These are phyloP conservation scores for Populus hybrid DNA, from an alignment of 441 rosid species.

Conservation along the genomic window DNA sequence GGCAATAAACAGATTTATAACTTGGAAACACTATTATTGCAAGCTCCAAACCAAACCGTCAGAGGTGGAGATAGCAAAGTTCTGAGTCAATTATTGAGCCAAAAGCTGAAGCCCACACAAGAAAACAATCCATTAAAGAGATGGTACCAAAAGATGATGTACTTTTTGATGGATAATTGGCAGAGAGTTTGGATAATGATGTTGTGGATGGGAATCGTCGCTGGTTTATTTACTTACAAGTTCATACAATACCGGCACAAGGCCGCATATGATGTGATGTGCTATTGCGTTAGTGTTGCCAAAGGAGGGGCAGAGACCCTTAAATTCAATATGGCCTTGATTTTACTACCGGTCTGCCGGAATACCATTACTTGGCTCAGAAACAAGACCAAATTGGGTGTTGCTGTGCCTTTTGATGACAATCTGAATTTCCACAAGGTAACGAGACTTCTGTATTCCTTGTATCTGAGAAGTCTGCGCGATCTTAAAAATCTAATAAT, in stretches of 20 bases:
- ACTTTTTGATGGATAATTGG: constrained; percentile 80
- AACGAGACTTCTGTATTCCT: not conserved
- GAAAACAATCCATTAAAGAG: constrained; percentile 50
- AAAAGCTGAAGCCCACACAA: constrained; percentile 70
- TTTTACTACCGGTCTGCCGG: constrained; percentile 76
- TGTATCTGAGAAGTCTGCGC: not conserved
- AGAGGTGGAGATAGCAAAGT: constrained; percentile 60
- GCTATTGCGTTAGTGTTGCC: constrained; percentile 75
- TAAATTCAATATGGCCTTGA: constrained; percentile 92
- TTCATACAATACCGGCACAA: constrained; percentile 58
- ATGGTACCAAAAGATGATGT: constrained; percentile 45
- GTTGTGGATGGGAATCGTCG: constrained; percentile 62
- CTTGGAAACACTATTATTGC: constrained; percentile 66
- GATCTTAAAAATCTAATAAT: not conserved
- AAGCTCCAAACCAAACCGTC: constrained; percentile 79
- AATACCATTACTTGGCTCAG: constrained; percentile 91
- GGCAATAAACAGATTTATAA: constrained; percentile 46
- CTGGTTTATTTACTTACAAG: constrained; percentile 63
- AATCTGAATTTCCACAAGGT: constrained; percentile 79
- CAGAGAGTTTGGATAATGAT: constrained; percentile 79
- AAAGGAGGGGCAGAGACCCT: constrained; percentile 90
- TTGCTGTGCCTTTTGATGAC: constrained; percentile 13
- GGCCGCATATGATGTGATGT: constrained; percentile 57
- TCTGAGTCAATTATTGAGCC: constrained; percentile 80
- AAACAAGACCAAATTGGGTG: constrained; percentile 71